Base-by-base conservation (phyloP, 805 yeast species). In the Ogataea pignaliae region DNA sequence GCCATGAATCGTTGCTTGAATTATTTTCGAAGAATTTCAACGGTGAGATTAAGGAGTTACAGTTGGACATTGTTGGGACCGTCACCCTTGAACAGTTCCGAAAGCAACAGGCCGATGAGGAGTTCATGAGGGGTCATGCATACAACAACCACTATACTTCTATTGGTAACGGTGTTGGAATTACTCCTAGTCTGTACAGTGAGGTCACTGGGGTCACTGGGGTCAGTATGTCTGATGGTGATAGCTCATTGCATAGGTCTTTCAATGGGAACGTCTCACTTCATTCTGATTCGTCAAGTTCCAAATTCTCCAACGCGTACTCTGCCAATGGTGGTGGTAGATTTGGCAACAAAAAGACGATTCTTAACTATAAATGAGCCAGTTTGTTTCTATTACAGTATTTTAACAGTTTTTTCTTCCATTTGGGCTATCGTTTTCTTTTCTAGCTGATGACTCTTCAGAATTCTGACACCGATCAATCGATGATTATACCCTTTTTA, bases 1-100 rank as follows among this genome's bases (percentile, higher is more conserved):
- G 87, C 17, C 96, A 88, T 57, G 76, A 75, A n/a, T 74, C 81
- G 12, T 69, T 88, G 65, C 73, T 79, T 33, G 76, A 73, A 30
- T 64, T 88, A 45, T 87, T 77, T 66, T 72, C 71, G 51, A 75
- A 75, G 65, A 86, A 88, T 59, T 88, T 88, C 63, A 67, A 68
- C 26, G 73, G 68, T 7, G 96, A 88, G 52, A 81, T 89, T 44
- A 68, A 57, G 29, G 53, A 53, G 16, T 63, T 76, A 57, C 61
- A 66, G 44, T 59, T 62, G 50, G 54, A 60, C 54, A 44, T 57
- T 57, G 34, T 61, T 52, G 48, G 48, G 9, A 42, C 39, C 6
- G 35, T 50, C 21, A 45, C 50, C 17, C 42, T 56, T 38, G 48
- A 49, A 26, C 43, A 43, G 29, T 38, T 55, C 29, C 43, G 34